Conservation (phyloP, 2,329 filamentous ascomycete species). For the Arthrobotrys megalospora region DNA sequence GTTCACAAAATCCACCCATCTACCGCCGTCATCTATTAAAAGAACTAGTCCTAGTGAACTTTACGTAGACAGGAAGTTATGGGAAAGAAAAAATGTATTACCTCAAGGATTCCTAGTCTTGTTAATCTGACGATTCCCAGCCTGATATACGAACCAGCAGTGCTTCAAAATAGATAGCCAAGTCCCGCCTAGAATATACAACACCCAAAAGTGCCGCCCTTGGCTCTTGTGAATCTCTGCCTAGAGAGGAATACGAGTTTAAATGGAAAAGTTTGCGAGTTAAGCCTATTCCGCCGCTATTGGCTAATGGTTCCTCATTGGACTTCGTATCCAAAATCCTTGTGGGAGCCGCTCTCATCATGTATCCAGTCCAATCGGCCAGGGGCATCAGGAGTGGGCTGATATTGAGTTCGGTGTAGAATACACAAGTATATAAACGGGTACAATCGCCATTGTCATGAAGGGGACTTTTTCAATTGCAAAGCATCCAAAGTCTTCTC, state of each 20-base stretch:
- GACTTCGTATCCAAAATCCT: not conserved
- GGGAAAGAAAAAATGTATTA: too few relatives aligned
- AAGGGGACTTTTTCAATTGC: not conserved
- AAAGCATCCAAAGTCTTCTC: not conserved
- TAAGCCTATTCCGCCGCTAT: not conserved
- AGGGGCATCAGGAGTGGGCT: slow-evolving; percentile 5
- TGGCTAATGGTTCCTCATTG: not conserved
- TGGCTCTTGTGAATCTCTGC: slow-evolving; percentile 7
- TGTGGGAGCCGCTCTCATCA: not conserved
- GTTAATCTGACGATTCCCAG: too few relatives aligned
- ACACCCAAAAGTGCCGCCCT: not conserved
- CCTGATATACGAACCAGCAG: too few relatives aligned
- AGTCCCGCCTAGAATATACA: slow-evolving; percentile 17
- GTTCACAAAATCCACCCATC: too few relatives aligned
- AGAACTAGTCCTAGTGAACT: too few relatives aligned
- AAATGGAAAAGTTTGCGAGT: not conserved
- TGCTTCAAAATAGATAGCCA: slow-evolving; percentile 12
- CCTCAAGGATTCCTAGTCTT: too few relatives aligned
- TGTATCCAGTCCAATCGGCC: slow-evolving; percentile 3
- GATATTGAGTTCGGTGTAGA: not conserved
- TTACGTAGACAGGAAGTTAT: too few relatives aligned
- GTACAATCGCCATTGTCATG: slow-evolving; percentile 10
- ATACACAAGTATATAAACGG: slow-evolving; percentile 3
- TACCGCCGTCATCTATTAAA: too few relatives aligned
- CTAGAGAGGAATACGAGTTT: slow-evolving; percentile 5